A percentile compares a stretch with the other conserved stretches of the same genome.
Evolutionary conservation across 2,329 filamentous ascomycete genomes (phyloP).

Genomic region (Neofusicoccum kwambonambiense): DNA sequence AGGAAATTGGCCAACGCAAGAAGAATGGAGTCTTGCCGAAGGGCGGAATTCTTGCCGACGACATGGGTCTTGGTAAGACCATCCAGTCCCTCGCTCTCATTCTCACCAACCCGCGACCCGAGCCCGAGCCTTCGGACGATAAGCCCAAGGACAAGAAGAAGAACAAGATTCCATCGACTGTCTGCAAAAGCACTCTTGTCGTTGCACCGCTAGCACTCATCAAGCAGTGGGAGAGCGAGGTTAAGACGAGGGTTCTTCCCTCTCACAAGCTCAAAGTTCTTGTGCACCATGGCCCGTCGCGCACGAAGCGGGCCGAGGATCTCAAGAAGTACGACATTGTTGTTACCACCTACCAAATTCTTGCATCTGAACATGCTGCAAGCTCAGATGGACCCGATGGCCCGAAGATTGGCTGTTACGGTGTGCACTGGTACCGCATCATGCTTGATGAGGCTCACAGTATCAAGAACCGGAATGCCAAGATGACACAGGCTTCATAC

Average conservation of each 20-base stretch:
- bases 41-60: conserved; percentile 92
- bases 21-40: conserved; percentile 76
- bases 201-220: conserved; percentile 92
- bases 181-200: conserved; percentile 81
- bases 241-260: conserved; percentile 73
- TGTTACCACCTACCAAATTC: conserved; percentile 93
- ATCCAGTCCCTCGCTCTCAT: conserved; percentile 90
- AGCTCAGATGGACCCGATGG: conserved; percentile 61
- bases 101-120: conserved; percentile 71
- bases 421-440: conserved; percentile 89
- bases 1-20: conserved; percentile 83
- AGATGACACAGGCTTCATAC: conserved; percentile 89
- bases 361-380: conserved; percentile 83
- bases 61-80: conserved; percentile 97
- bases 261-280: conserved; percentile 74
- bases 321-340: conserved; percentile 89
- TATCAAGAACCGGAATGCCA: conserved; percentile 97
- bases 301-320: conserved; percentile 75
- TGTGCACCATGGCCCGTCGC: conserved; percentile 85
- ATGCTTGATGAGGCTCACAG: conserved; percentile 96
- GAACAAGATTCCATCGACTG: conserved; percentile 61
- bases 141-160: conserved; percentile 49
- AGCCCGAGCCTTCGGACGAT: conserved; percentile 52
- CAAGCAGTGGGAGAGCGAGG: conserved; percentile 94
- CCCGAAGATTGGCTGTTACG: conserved; percentile 79